Base-by-base conservation (phyloP, 2,329 filamentous ascomycete genomes). In the Leptographium lundbergii region DNA sequence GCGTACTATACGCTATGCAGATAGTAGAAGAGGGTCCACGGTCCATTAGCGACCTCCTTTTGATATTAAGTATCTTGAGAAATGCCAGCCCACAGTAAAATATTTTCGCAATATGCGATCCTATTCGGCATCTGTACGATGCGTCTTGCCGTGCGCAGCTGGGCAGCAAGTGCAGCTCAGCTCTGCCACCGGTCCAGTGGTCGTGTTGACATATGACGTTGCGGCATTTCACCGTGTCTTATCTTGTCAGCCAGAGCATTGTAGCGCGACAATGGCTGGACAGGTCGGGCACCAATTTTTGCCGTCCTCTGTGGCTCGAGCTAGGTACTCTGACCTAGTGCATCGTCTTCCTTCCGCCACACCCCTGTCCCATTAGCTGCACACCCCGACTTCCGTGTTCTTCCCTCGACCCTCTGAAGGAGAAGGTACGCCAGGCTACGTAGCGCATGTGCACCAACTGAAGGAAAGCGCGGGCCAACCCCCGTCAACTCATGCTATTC, bases 381-480 rank as follows among this genome's bases (percentile, higher is more conserved):
- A 19, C 48, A 2, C 48, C 48, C 25, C 13, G 24, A 25, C 25
- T 51, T 27, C 48, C 48, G 48, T 51, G 25, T 51, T 51, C 48
- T 51, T 32, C 48, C 48, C 48, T 51, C 48, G 48, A 51, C 48
- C 24, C 9, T 51, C 48, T 51, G 48, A 51, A 51, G 29, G 32
- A 34, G 29, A 27, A 53, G 22, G 50, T 53, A 14, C 50, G 29
- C 50, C 53, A n/a, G 22, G 32, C 32, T 22, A 36, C 32, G 34
- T 39, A 24, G 27, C 25, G 32, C 34, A 24, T 24, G 52, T 42
- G 34, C 52, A 24, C 54, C 36, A 25, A 47, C 22, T 32, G 13
- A 42, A 32, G 58, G 56, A 59, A 60, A 58, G 52, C 58, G 56
- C 56, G 48, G 58, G 50, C 57, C 57, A 45, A n/a, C 54, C 60